Conservation (phyloP, 495 filamentous ascomycete species). For the Aspergillus ellipticus region DNA sequence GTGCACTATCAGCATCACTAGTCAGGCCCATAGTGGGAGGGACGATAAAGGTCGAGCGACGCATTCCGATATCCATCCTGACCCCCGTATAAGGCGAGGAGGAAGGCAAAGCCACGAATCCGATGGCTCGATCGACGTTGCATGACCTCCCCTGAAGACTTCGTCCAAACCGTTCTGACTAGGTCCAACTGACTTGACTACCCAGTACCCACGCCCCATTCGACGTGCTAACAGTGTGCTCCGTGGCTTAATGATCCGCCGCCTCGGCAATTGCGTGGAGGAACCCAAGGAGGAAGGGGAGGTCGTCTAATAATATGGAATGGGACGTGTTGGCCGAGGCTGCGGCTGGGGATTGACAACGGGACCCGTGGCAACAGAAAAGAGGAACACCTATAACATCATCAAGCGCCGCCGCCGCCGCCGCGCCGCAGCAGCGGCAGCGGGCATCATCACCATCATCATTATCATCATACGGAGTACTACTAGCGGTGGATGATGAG, state of each 20-base stretch:
- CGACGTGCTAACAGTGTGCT: neutral
- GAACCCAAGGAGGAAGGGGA: neutral
- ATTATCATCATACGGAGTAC: neutral
- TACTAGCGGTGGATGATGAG: conserved; percentile 20
- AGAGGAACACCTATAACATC: neutral
- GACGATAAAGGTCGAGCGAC: neutral
- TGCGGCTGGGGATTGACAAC: neutral
- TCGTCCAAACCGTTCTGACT: neutral
- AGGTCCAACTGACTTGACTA: neutral
- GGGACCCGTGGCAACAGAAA: neutral
- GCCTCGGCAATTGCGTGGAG: conserved; percentile 7
- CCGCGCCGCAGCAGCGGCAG: neutral
- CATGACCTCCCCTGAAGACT: conserved; percentile 24
- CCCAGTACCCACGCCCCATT: neutral
- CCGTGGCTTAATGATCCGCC: conserved; percentile 5
- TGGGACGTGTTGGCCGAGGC: neutral
- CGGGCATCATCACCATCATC: neutral
- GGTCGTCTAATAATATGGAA: too few species aligned
- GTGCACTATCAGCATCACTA: neutral
- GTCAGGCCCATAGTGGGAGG: neutral
- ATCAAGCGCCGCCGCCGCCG: neutral
- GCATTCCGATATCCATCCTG: neutral
- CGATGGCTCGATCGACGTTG: conserved; percentile 39
- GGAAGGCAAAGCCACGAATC: conserved; percentile 6
- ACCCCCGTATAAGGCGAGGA: neutral